phyloP scores from a whole-genome alignment of 2,329 filamentous ascomycete species.

The Aspergillus ruber region DNA sequence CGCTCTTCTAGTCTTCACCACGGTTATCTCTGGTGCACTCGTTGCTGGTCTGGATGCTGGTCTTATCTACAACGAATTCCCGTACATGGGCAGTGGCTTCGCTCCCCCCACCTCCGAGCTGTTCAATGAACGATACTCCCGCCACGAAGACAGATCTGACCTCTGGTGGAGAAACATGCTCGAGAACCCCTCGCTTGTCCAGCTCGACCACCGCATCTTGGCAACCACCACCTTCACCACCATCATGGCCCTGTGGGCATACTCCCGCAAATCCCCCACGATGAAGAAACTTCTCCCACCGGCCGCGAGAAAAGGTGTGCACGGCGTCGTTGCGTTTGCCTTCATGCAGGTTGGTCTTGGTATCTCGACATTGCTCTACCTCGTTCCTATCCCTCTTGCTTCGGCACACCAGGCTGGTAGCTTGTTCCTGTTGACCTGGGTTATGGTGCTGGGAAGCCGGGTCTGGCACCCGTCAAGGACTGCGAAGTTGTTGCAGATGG shows the following conservation, averaged over 20 bases:
- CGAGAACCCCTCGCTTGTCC: constrained; percentile 92
- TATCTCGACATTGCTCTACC: constrained; percentile 85
- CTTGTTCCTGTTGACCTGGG: constrained; percentile 75
- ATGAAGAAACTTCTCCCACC: constrained; percentile 54
- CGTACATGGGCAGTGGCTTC: constrained; percentile 81
- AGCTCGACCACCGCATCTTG: constrained; percentile 89
- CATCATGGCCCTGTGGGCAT: constrained; percentile 73
- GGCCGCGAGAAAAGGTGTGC: constrained; percentile 61
- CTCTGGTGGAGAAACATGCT: constrained; percentile 96
- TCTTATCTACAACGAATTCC: constrained; percentile 98
- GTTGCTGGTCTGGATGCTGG: constrained; percentile 94
- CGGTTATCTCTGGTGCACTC: constrained; percentile 86
- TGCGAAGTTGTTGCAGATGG: constrained; percentile 50
- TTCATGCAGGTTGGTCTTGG: constrained; percentile 76
- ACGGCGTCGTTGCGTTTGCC: constrained; percentile 76
- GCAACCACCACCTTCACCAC: constrained; percentile 82
- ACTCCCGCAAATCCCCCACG: constrained; percentile 60
- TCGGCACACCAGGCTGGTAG: constrained; percentile 90
- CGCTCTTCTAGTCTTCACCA: constrained; percentile 71
- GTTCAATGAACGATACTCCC: constrained; percentile 77
- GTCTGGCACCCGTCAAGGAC: constrained; percentile 66
- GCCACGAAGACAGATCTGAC: constrained; percentile 69
- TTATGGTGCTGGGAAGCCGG: constrained; percentile 70
- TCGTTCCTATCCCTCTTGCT: constrained; percentile 82
- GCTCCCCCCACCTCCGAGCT: constrained; percentile 77